phyloP scores from a whole-genome alignment of 768 basidiomycete species.

The Dioszegia aurantiaca region DNA sequence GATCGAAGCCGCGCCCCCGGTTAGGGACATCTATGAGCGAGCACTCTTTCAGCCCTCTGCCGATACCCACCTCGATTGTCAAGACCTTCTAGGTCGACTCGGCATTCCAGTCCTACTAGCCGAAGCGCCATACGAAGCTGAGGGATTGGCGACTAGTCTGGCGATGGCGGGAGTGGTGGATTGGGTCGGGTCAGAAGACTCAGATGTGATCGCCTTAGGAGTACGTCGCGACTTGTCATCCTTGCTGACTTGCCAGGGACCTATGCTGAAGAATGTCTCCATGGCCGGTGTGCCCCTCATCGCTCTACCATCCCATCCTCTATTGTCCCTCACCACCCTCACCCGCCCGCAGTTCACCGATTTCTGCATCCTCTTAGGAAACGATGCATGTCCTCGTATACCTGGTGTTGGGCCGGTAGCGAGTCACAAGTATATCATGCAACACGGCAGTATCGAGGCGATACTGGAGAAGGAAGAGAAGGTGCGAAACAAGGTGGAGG shows the following conservation, averaged over 20 bases:
- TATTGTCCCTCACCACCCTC: conserved; percentile 63
- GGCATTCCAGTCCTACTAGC: conserved; percentile 75
- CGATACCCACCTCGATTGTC: conserved; percentile 68
- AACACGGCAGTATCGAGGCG: conserved; percentile 69
- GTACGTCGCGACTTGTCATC: conserved; percentile 9
- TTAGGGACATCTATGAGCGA: conserved; percentile 34
- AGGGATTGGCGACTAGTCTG: conserved; percentile 76
- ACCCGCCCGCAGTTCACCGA: conserved; percentile 70
- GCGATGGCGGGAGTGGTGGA: conserved; percentile 74
- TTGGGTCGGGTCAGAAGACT: conserved; percentile 84
- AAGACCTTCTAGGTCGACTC: conserved; percentile 69
- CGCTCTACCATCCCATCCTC: conserved; percentile 7
- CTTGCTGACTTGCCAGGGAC: conserved; percentile 55
- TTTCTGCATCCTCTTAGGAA: conserved; percentile 81
- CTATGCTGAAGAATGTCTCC: conserved; percentile 74
- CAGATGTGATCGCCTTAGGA: conserved; percentile 41
- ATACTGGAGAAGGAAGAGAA: conserved; percentile 56
- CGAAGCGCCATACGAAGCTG: conserved; percentile 72
- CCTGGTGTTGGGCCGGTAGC: conserved; percentile 73
- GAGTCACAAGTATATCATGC: conserved; percentile 71
- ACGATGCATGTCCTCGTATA: conserved; percentile 84
- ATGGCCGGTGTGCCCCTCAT: conserved; percentile 60
- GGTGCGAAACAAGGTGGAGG: conserved; percentile 15
- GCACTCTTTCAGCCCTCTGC: conserved; percentile 58
- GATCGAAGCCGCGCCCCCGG: conserved; percentile 18